These are phyloP conservation scores for Ramichloridium luteum DNA, from an alignment of 2,329 filamentous ascomycete species.

Conservation along the genomic window DNA sequence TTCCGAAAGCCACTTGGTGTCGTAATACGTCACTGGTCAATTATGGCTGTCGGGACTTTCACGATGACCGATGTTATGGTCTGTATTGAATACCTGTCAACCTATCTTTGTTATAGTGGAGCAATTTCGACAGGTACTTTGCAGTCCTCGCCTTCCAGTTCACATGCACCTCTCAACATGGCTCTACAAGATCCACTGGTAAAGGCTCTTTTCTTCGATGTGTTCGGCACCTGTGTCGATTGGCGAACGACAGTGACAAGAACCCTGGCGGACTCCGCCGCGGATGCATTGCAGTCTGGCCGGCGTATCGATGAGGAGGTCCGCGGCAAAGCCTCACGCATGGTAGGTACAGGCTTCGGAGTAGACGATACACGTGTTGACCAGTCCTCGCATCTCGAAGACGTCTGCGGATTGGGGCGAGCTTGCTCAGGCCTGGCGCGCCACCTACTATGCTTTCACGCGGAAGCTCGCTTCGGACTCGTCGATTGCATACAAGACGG, in stretches of 20 bases:
- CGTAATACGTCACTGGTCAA: no score
- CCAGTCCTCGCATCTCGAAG: conserved; percentile 5
- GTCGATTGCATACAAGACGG: conserved; percentile 47
- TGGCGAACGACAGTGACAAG: conserved; percentile 58
- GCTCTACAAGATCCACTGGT: conserved; percentile 29
- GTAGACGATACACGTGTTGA: neutral
- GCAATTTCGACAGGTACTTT: no score
- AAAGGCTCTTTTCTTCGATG: conserved; percentile 55
- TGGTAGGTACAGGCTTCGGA: conserved; percentile 22
- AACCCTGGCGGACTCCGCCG: conserved; percentile 43
- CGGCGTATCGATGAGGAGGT: conserved; percentile 36
- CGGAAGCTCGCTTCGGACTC: conserved; percentile 34
- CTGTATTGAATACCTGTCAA: no score
- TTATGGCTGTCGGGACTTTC: no score
- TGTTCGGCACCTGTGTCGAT: conserved; percentile 71
- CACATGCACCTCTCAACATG: neutral
- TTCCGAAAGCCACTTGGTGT: no score
- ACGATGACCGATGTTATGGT: no score
- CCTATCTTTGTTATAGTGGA: no score
- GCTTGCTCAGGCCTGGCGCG: conserved; percentile 51
- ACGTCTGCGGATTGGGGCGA: conserved; percentile 40
- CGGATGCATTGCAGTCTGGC: conserved; percentile 34
- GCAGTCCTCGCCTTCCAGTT: no score
- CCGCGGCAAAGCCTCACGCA: conserved; percentile 34
- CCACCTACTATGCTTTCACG: conserved; percentile 42